These are phyloP conservation scores for Cladosporium austrohemisphaericum DNA, from an alignment of 2,329 filamentous ascomycete species.

Conservation along the genomic window DNA sequence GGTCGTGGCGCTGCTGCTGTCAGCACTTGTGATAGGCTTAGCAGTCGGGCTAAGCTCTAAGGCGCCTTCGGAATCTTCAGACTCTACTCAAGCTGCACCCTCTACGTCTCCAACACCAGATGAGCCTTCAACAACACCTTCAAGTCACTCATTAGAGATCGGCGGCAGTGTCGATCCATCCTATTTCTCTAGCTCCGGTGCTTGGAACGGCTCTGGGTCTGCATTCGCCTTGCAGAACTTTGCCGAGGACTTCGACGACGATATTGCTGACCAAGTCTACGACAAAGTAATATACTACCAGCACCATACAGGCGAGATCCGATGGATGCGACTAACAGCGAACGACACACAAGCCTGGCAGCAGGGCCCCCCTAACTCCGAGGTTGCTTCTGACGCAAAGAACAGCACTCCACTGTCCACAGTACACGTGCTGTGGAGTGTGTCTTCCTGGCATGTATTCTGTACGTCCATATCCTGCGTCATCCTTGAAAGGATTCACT, in stretches of 20 bases:
- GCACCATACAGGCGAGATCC: neutral
- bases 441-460: neutral
- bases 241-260: neutral
- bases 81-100: neutral
- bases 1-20: neutral
- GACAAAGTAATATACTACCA: neutral
- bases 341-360: neutral
- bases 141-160: neutral
- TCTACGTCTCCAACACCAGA: constrained; percentile 1
- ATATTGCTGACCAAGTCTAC: neutral
- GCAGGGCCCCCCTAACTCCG: neutral
- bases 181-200: neutral
- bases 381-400: neutral
- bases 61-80: neutral
- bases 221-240: neutral
- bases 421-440: neutral
- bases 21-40: neutral
- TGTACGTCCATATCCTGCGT: neutral
- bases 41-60: neutral
- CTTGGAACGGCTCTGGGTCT: neutral
- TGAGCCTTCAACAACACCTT: neutral
- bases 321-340: neutral
- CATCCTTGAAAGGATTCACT: neutral
- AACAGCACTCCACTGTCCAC: constrained; percentile 2
- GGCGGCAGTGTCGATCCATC: neutral